phyloP scores from a whole-genome alignment of 352 stramenopile genomes.

The Phytopythium ostracodes region DNA sequence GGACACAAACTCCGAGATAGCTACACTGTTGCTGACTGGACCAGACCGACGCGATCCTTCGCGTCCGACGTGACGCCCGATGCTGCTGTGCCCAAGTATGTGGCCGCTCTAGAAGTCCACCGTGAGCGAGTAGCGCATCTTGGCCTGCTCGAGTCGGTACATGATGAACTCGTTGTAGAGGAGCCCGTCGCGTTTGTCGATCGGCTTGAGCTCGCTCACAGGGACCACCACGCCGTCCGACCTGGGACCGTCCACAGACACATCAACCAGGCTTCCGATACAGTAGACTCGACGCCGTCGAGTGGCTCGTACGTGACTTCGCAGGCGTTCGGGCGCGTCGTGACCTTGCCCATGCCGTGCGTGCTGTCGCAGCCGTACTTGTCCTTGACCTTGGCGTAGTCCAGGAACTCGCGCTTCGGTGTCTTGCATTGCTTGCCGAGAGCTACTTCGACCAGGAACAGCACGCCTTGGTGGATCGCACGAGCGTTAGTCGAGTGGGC shows the following conservation, averaged over 20 bases:
- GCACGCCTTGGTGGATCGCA: constrained; percentile 14
- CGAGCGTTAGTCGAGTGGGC: constrained; percentile 1
- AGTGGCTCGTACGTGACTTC: constrained; percentile 14
- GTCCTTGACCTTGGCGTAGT: constrained; percentile 24
- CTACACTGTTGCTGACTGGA: background rate
- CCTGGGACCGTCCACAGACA: constrained; percentile 1
- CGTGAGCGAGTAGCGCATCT: constrained; percentile 30
- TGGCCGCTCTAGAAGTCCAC: constrained; percentile 25
- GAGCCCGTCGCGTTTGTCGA: constrained; percentile 17
- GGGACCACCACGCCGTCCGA: constrained; percentile 35
- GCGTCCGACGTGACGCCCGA: background rate
- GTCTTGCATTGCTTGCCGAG: constrained; percentile 26
- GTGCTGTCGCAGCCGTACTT: constrained; percentile 31
- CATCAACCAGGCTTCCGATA: too few species aligned
- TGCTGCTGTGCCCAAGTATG: background rate
- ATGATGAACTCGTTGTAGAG: constrained; percentile 54
- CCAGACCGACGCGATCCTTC: background rate
- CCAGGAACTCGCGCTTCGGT: constrained; percentile 19
- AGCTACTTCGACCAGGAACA: constrained; percentile 40
- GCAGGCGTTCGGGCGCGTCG: constrained; percentile 16
- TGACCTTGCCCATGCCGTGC: constrained; percentile 28
- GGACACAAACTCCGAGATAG: background rate
- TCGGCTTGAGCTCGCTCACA: constrained; percentile 19
- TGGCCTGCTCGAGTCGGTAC: constrained; percentile 40
- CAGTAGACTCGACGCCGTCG: too few species aligned